phyloP scores from a whole-genome alignment of 1,284 basidiomycete species.

The Ceratobasidium sp. region DNA sequence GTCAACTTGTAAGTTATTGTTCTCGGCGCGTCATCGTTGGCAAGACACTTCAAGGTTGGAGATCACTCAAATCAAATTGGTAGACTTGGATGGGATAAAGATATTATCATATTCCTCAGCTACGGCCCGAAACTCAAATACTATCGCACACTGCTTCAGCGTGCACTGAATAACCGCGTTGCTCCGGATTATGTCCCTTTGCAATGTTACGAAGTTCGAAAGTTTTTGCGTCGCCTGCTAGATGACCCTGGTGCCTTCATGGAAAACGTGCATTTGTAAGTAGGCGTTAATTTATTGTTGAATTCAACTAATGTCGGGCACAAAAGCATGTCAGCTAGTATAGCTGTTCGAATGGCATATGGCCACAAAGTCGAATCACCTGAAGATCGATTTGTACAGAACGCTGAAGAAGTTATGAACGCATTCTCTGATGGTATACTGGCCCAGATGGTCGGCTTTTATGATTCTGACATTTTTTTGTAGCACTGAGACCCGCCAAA shows the following conservation, averaged over 20 bases:
- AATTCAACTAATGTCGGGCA: neutral
- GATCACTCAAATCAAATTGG: no score
- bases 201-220: neutral
- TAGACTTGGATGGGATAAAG: conserved; percentile 7
- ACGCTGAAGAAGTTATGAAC: conserved; percentile 1
- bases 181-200: no score
- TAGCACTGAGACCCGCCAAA: conserved; percentile 9
- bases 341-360: conserved; percentile 4
- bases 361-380: conserved; percentile 1
- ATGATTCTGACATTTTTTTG: neutral
- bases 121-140: neutral
- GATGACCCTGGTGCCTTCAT: neutral
- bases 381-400: neutral
- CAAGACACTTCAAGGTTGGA: neutral
- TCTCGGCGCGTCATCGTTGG: neutral
- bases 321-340: neutral
- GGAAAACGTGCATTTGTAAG: neutral
- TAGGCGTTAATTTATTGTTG: no score
- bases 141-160: neutral
- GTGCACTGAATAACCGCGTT: conserved; percentile 11
- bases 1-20: conserved; percentile 11
- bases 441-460: neutral
- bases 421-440: neutral
- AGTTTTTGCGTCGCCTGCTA: neutral
- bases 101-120: neutral